phyloP scores from a whole-genome alignment of 2,329 filamentous ascomycete species.

The Fusarium nelsonii region DNA sequence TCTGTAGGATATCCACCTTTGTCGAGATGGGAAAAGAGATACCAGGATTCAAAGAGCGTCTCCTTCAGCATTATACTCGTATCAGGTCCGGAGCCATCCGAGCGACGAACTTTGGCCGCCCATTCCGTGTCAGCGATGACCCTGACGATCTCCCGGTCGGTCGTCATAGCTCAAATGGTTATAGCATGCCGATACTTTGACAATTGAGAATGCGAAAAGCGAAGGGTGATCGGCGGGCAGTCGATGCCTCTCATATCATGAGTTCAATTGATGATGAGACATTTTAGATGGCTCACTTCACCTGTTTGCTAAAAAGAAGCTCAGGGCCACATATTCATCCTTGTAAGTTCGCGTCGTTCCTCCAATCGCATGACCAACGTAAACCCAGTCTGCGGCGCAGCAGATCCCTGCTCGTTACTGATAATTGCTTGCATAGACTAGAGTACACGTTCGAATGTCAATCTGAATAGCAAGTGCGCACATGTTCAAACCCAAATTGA shows the following conservation, averaged over 20 bases:
- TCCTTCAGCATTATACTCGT: neutral
- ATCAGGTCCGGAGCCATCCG: neutral
- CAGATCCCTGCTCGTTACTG: neutral
- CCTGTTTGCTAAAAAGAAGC: neutral
- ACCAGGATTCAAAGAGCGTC: constrained; percentile 2
- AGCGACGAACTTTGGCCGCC: neutral
- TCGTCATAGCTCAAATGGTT: neutral
- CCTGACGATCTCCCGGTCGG: neutral
- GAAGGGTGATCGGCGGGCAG: fast-evolving
- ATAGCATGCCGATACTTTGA: neutral
- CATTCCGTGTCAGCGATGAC: neutral
- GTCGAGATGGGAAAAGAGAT: neutral
- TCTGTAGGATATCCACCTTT: fast-evolving
- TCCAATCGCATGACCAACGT: neutral
- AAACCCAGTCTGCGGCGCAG: neutral
- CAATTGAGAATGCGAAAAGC: neutral
- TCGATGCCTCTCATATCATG: too few relatives aligned
- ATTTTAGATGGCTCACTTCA: neutral
- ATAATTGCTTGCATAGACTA: too few relatives aligned
- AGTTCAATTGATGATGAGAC: neutral
- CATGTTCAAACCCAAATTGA: too few relatives aligned
- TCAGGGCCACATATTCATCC: neutral
- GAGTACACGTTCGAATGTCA: too few relatives aligned
- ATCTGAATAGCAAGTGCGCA: too few relatives aligned
- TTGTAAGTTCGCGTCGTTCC: neutral